Percentiles rank a stretch among this genome's conserved stretches.
Evolutionary conservation across 441 rosid genomes (phyloP).

Genomic region (Sinapis alba): DNA sequence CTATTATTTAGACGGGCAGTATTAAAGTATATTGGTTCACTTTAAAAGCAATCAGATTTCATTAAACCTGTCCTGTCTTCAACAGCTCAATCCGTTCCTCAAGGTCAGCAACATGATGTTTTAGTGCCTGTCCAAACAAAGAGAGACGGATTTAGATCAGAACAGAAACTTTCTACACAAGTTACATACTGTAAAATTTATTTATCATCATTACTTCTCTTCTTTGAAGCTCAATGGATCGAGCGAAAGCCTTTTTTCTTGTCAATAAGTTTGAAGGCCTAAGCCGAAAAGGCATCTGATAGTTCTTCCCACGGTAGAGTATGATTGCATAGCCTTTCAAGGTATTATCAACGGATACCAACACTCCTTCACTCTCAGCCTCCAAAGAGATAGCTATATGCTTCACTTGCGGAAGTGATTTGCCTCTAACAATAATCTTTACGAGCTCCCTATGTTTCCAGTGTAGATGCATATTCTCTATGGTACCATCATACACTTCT

Average conservation of each 20-base stretch:
- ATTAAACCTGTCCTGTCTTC: slow-evolving; percentile 40
- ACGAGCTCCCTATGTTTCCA: slow-evolving; percentile 92
- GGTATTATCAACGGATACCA: slow-evolving; percentile 79
- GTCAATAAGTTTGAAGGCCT: slow-evolving; percentile 76
- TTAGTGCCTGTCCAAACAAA: slow-evolving; percentile 63
- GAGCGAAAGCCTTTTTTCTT: slow-evolving; percentile 76
- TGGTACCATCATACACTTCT: slow-evolving; percentile 78
- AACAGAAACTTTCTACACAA: slow-evolving; percentile 16
- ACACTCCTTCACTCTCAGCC: slow-evolving; percentile 91
- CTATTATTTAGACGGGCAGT: too few species aligned
- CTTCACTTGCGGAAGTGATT: slow-evolving; percentile 65
- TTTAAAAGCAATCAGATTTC: neutral
- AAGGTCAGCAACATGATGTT: slow-evolving; percentile 66
- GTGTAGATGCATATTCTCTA: slow-evolving; percentile 90
- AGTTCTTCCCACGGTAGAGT: slow-evolving; percentile 88
- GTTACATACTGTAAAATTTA: neutral
- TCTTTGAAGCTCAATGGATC: slow-evolving; percentile 88
- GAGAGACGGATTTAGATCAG: neutral
- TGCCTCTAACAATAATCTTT: slow-evolving; percentile 68
- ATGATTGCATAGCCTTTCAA: slow-evolving; percentile 73
- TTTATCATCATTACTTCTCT: slow-evolving; percentile 58
- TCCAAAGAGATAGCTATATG: slow-evolving; percentile 77
- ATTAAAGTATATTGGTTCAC: neutral
- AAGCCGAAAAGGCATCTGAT: slow-evolving; percentile 52
- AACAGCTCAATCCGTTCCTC: slow-evolving; percentile 61